These are phyloP conservation scores for Taphrina deformans DNA, from an alignment of 1,139 yeast species.

Conservation along the genomic window DNA sequence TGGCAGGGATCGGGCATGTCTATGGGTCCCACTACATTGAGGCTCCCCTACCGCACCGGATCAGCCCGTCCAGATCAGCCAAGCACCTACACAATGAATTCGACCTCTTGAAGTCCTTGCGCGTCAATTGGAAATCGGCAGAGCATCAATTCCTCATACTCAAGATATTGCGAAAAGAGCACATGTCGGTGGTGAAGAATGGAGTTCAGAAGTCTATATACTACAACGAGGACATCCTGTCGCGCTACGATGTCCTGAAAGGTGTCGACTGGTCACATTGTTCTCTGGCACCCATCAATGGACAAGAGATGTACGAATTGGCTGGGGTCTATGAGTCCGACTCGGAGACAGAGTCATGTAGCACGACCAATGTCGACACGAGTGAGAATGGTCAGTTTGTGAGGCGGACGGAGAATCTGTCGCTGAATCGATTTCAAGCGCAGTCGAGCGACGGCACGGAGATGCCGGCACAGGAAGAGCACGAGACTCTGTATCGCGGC, in stretches of 20 bases:
- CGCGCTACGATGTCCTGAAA: background rate
- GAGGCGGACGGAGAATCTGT: background rate
- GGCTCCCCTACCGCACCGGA: constrained; percentile 5
- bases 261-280: constrained; percentile 2
- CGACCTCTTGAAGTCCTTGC: background rate
- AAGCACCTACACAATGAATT: background rate
- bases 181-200: constrained; percentile 3
- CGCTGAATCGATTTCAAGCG: background rate
- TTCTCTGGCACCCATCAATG: background rate
- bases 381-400: background rate
- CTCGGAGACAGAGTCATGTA: background rate
- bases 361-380: background rate
- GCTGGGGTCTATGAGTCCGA: background rate
- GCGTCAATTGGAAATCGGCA: background rate
- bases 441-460: background rate
- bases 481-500: background rate
- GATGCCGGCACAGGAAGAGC: background rate
- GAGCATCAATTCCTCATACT: background rate
- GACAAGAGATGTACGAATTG: background rate
- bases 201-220: background rate
- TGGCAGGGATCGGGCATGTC: constrained; percentile 1
- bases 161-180: background rate
- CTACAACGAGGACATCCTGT: constrained; percentile 1
- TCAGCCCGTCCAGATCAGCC: background rate
- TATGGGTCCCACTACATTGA: background rate